Conservation (phyloP, 164 flowering plant genomes). For the Kingdonia uniflora region DNA sequence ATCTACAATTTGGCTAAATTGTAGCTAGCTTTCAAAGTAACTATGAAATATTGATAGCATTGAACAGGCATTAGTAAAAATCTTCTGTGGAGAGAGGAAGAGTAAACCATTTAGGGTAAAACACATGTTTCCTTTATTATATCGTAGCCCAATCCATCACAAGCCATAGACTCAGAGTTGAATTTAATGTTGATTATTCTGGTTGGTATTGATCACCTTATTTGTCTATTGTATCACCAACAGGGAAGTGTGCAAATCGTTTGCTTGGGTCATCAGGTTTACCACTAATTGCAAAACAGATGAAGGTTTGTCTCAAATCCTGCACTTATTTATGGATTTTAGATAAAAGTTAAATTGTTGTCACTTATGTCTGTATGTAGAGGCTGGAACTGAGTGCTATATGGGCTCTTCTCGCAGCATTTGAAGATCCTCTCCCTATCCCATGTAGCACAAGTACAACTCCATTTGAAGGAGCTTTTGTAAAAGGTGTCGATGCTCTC, state of each 20-base stretch:
- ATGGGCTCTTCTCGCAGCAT: conserved; percentile 96
- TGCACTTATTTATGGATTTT: neutral
- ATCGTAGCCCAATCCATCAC: no score
- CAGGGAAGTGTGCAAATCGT: conserved; percentile 97
- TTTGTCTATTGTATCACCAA: conserved; percentile 1
- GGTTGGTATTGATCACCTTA: neutral
- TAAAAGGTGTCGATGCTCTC: conserved; percentile 70
- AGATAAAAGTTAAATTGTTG: neutral
- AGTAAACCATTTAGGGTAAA: no score
- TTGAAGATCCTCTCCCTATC: conserved; percentile 82
- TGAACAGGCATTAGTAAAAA: no score
- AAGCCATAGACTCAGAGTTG: no score
- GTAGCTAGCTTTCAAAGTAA: no score
- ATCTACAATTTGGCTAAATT: no score
- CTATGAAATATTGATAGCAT: no score
- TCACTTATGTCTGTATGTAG: conserved; percentile 27
- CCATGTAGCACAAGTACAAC: conserved; percentile 15
- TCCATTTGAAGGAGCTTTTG: conserved; percentile 93
- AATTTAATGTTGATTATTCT: neutral
- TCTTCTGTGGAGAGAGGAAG: no score
- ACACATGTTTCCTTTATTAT: no score
- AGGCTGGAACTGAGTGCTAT: conserved; percentile 78
- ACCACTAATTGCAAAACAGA: conserved; percentile 82
- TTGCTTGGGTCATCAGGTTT: conserved; percentile 83
- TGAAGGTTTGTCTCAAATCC: conserved; percentile 58